phyloP scores from a whole-genome alignment of 352 stramenopile species.

The Phytopythium chamaehyphon region DNA sequence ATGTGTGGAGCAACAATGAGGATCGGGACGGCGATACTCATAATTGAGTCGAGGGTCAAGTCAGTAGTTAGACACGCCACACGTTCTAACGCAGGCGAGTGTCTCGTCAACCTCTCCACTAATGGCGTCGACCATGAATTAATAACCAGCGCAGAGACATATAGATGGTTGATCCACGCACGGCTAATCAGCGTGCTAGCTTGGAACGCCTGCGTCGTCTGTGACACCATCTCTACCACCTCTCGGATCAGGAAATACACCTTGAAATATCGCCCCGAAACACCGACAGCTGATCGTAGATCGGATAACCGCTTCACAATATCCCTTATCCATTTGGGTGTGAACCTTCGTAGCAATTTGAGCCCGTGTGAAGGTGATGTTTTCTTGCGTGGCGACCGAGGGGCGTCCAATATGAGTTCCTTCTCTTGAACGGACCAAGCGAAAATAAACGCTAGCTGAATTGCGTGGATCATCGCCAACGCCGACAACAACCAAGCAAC shows the following conservation, averaged over 20 bases:
- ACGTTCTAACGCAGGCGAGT: slow-evolving; percentile 11
- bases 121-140: slow-evolving; percentile 28
- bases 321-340: not conserved
- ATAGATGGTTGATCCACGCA: slow-evolving; percentile 20
- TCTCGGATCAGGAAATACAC: slow-evolving; percentile 13
- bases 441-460: slow-evolving; percentile 6
- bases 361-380: not conserved
- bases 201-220: slow-evolving; percentile 15
- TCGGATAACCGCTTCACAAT: not conserved
- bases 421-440: slow-evolving; percentile 2
- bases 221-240: slow-evolving; percentile 17
- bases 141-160: slow-evolving; percentile 8
- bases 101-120: slow-evolving; percentile 12
- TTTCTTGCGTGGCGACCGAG: not conserved
- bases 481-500: not conserved
- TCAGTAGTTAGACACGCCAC: slow-evolving; percentile 14
- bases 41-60: slow-evolving; percentile 11
- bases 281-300: slow-evolving; percentile 6
- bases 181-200: slow-evolving; percentile 10
- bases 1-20: slow-evolving; percentile 13
- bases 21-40: slow-evolving; percentile 10
- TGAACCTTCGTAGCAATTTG: not conserved
- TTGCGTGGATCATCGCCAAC: not conserved
- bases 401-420: not conserved
- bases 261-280: slow-evolving; percentile 16